These are phyloP conservation scores for Boletellus emodensis DNA, from an alignment of 768 basidiomycete genomes.

Conservation along the genomic window DNA sequence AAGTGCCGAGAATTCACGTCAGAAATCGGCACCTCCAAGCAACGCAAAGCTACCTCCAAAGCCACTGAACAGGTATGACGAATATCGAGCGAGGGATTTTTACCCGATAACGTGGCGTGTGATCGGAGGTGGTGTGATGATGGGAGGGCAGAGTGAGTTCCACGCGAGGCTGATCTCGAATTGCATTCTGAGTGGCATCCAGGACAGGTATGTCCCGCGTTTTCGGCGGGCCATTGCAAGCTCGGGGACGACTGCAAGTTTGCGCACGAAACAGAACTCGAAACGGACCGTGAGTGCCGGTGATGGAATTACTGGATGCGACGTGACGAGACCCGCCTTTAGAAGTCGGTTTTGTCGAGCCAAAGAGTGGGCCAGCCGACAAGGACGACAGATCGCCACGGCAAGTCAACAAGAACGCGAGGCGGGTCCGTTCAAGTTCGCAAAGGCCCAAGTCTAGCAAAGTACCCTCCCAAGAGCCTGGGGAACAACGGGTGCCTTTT, in stretches of 20 bases:
- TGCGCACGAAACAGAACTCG: slow-evolving; percentile 27
- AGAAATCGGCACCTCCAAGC: slow-evolving; percentile 3
- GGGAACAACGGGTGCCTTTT: background rate
- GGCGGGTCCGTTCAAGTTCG: slow-evolving; percentile 4
- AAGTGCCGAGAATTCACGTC: background rate
- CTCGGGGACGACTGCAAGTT: slow-evolving; percentile 28
- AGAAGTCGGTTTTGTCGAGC: slow-evolving; percentile 20
- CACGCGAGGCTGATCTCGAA: background rate
- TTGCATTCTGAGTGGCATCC: background rate
- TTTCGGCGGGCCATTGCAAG: slow-evolving; percentile 21
- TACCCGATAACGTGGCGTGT: slow-evolving; percentile 74
- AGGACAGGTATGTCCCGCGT: slow-evolving; percentile 28
- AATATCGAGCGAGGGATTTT: slow-evolving; percentile 43
- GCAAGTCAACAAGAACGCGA: slow-evolving; percentile 4
- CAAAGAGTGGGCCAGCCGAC: background rate
- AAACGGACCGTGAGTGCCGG: slow-evolving; percentile 19
- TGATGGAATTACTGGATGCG: background rate
- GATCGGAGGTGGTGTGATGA: slow-evolving; percentile 73
- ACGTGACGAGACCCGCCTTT: background rate
- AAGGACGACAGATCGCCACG: background rate
- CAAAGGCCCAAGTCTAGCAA: slow-evolving; percentile 8
- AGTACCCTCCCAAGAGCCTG: background rate
- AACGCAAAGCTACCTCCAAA: slow-evolving; percentile 23
- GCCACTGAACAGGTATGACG: slow-evolving; percentile 31
- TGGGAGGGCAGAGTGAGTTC: slow-evolving; percentile 41